Conservation (phyloP, 768 basidiomycete species). For the Boletus tylopilopsis region DNA sequence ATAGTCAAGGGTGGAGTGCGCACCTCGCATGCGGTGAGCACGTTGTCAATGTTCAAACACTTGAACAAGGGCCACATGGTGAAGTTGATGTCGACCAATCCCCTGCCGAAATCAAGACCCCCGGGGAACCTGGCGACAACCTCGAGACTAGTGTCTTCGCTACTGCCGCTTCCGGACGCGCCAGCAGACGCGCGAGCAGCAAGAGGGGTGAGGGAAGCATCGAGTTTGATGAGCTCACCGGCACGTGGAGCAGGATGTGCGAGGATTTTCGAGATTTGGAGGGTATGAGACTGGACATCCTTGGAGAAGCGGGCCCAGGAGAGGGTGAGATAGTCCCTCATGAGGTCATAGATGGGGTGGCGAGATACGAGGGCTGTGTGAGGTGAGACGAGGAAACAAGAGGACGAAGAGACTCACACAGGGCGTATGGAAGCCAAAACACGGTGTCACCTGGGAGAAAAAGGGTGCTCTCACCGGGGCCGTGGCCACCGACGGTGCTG, state of each 20-base stretch:
- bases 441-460: slow-evolving; percentile 88
- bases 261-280: slow-evolving; percentile 85
- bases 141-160: slow-evolving; percentile 55
- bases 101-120: slow-evolving; percentile 89
- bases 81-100: slow-evolving; percentile 90
- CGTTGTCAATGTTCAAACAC: slow-evolving; percentile 88
- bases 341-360: slow-evolving; percentile 90
- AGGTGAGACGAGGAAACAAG: slow-evolving; percentile 3
- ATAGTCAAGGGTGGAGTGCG: not conserved
- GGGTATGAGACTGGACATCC: slow-evolving; percentile 88
- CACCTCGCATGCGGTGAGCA: slow-evolving; percentile 90
- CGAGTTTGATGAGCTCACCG: slow-evolving; percentile 81
- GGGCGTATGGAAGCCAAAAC: slow-evolving; percentile 92
- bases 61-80: slow-evolving; percentile 98
- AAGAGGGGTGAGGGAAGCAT: slow-evolving; percentile 63
- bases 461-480: slow-evolving; percentile 82
- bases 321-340: slow-evolving; percentile 94
- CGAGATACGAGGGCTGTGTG: slow-evolving; percentile 79
- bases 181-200: slow-evolving; percentile 43
- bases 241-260: slow-evolving; percentile 85
- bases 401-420: slow-evolving; percentile 54
- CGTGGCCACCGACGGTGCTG: slow-evolving; percentile 70
- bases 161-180: slow-evolving; percentile 23
- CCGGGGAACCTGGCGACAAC: slow-evolving; percentile 90
- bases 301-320: slow-evolving; percentile 94